Conservation (phyloP, 1,139 yeast species). For the Pichia sp. region DNA sequence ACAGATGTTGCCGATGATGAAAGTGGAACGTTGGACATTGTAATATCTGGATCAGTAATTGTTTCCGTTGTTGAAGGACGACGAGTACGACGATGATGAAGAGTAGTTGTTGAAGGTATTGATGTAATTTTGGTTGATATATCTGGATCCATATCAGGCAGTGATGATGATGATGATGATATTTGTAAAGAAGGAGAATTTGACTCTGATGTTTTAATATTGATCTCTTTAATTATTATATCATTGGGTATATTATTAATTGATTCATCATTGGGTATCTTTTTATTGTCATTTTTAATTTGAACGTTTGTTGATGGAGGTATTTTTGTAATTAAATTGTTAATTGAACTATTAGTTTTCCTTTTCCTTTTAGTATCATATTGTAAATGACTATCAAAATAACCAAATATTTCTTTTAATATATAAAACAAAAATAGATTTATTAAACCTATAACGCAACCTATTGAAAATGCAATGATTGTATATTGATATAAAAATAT, state of each 20-base stretch:
- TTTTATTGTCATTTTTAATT: too few relatives aligned
- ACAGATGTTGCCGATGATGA: not conserved
- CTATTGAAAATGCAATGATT: slow-evolving; percentile 14
- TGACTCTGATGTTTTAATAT: too few relatives aligned
- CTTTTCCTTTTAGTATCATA: not conserved
- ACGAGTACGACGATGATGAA: not conserved
- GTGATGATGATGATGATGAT: too few relatives aligned
- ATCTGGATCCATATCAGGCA: not conserved
- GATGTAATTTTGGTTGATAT: too few relatives aligned
- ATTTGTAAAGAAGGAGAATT: too few relatives aligned
- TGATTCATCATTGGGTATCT: too few relatives aligned
- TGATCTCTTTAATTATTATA: too few relatives aligned
- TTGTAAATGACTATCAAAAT: not conserved
- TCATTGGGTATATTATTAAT: too few relatives aligned
- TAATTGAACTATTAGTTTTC: not conserved
- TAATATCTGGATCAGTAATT: not conserved
- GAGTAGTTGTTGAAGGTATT: not conserved
- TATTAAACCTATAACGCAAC: slow-evolving; percentile 12
- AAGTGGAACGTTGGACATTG: not conserved
- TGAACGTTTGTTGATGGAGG: too few relatives aligned
- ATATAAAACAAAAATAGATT: slow-evolving; percentile 4
- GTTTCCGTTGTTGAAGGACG: not conserved
- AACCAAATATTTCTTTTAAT: not conserved
- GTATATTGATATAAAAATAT: slow-evolving; percentile 16
- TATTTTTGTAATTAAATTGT: too few relatives aligned